phyloP scores from a whole-genome alignment of 805 yeast species.

The Wickerhamomyces queroliae region DNA sequence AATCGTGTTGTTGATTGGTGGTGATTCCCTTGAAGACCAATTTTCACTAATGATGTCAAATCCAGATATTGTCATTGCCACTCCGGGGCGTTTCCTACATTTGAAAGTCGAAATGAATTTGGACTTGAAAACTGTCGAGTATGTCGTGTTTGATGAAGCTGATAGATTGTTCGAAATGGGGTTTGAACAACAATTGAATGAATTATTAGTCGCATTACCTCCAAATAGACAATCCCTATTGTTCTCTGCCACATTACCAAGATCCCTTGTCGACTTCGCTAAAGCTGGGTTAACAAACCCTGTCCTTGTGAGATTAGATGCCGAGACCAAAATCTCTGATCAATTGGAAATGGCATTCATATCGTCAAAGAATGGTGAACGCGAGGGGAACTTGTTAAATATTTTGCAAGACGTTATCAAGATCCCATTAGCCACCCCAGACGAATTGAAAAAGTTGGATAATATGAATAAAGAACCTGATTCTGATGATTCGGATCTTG shows the following conservation, averaged over 20 bases:
- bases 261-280: constrained; percentile 90
- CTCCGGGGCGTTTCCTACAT: constrained; percentile 97
- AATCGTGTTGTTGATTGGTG: constrained; percentile 83
- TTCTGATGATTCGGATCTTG: constrained; percentile 49
- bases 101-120: constrained; percentile 92
- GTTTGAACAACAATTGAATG: constrained; percentile 88
- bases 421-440: constrained; percentile 73
- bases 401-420: constrained; percentile 80
- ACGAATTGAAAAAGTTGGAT: constrained; percentile 51
- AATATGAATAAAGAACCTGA: constrained; percentile 41
- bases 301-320: constrained; percentile 84
- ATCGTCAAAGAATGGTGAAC: constrained; percentile 72
- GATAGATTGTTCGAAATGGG: constrained; percentile 97
- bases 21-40: constrained; percentile 97
- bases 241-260: constrained; percentile 94
- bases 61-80: constrained; percentile 93
- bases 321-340: constrained; percentile 87
- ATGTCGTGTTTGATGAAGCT: constrained; percentile 94
- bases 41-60: constrained; percentile 87
- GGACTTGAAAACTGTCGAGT: constrained; percentile 78
- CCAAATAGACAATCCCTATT: constrained; percentile 78
- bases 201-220: constrained; percentile 79
- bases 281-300: constrained; percentile 95
- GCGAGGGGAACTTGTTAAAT: constrained; percentile 80
- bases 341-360: constrained; percentile 87